Percentiles rank a stretch among this genome's conserved stretches.
Evolutionary conservation across 2,329 filamentous ascomycete genomes (phyloP).

Genomic region (Fusarium stilboides): DNA sequence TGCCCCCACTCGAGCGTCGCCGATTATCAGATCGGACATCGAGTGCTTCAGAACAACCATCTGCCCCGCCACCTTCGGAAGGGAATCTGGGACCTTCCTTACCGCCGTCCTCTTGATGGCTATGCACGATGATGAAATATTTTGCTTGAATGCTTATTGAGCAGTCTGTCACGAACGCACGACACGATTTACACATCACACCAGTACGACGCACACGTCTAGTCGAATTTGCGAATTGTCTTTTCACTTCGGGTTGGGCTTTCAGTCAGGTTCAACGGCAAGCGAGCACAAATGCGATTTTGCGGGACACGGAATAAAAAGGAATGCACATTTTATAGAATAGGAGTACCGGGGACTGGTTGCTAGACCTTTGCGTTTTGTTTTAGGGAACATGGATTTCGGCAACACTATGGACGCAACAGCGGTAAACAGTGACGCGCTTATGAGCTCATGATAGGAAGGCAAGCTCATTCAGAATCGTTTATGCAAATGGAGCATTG

Average conservation of each 20-base stretch:
- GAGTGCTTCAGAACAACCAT: conserved; percentile 1
- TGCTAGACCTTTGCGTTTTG: conserved; percentile 32
- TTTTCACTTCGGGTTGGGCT: conserved; percentile 29
- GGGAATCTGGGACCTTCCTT: not conserved
- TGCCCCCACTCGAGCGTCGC: not conserved
- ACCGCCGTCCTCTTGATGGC: conserved; percentile 2
- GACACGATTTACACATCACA: conserved; percentile 24
- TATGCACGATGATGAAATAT: conserved; percentile 32
- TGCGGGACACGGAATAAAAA: conserved; percentile 25
- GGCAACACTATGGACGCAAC: conserved; percentile 24
- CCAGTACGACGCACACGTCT: conserved; percentile 20
- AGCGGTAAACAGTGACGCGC: conserved; percentile 32
- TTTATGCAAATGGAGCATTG: conserved; percentile 33
- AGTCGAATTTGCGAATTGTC: conserved; percentile 37
- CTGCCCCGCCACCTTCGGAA: conserved; percentile 18
- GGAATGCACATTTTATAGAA: conserved; percentile 40
- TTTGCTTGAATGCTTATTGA: conserved; percentile 25
- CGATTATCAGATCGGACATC: conserved; percentile 13
- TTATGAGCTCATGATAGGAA: conserved; percentile 31
- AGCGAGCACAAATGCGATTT: conserved; percentile 40
- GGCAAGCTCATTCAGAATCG: conserved; percentile 24
- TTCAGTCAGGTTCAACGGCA: conserved; percentile 23
- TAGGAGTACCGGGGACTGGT: conserved; percentile 37
- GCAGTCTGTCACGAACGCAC: conserved; percentile 16
- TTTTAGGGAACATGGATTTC: conserved; percentile 20